phyloP scores from a whole-genome alignment of 768 basidiomycete species.

The Artomyces pyxidatus region DNA sequence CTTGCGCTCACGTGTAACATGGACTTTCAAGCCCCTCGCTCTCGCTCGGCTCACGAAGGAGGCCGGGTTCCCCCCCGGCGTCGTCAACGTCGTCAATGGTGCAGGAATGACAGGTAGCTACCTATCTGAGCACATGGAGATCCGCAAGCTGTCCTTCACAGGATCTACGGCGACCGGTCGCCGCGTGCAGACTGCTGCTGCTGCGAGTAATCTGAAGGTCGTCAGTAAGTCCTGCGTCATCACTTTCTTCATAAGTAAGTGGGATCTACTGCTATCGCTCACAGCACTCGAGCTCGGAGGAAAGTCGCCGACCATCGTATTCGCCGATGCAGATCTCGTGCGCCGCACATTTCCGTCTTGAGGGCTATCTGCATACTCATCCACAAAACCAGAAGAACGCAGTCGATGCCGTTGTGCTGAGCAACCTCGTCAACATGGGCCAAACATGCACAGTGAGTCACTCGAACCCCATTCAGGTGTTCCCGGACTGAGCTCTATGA shows the following conservation, averaged over 20 bases:
- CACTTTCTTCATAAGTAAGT: background rate
- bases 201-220: background rate
- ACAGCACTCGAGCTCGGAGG: constrained; percentile 1
- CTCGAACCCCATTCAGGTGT: background rate
- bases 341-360: background rate
- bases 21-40: background rate
- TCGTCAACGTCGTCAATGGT: background rate
- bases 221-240: background rate
- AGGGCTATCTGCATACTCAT: background rate
- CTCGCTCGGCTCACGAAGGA: background rate
- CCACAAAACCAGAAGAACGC: background rate
- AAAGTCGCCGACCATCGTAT: background rate
- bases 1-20: background rate
- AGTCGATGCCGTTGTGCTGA: background rate
- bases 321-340: background rate
- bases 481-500: no score
- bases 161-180: background rate
- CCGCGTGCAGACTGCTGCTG: background rate
- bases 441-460: constrained; percentile 50
- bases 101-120: background rate
- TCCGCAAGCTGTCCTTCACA: background rate
- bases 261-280: background rate
- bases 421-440: background rate
- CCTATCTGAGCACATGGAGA: background rate
- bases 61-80: background rate